These are phyloP conservation scores for Globisporangium acanthophoron DNA, from an alignment of 352 stramenopile species.

Conservation along the genomic window DNA sequence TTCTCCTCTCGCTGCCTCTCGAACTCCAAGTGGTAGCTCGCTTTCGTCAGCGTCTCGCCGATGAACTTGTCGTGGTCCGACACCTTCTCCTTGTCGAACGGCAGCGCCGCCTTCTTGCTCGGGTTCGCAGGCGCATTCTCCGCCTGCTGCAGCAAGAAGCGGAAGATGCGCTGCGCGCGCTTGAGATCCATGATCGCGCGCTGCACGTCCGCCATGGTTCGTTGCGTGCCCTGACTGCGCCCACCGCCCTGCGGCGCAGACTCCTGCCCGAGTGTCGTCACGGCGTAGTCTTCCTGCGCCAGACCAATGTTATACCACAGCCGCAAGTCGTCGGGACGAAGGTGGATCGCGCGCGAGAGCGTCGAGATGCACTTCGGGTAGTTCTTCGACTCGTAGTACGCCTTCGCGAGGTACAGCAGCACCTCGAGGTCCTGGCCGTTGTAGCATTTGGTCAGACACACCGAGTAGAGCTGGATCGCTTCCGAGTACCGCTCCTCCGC, in stretches of 20 bases:
- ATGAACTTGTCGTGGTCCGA: slow-evolving; percentile 86
- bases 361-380: slow-evolving; percentile 85
- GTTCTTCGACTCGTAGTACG: slow-evolving; percentile 88
- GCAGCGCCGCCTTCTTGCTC: slow-evolving; percentile 61
- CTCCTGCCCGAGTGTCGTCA: slow-evolving; percentile 75
- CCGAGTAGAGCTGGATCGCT: slow-evolving; percentile 94
- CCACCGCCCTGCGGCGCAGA: slow-evolving; percentile 24
- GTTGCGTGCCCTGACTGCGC: slow-evolving; percentile 43
- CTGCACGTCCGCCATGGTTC: slow-evolving; percentile 86
- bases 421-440: slow-evolving; percentile 80
- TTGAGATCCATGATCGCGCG: slow-evolving; percentile 84
- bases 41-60: slow-evolving; percentile 80
- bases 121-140: slow-evolving; percentile 33
- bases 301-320: slow-evolving; percentile 86
- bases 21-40: slow-evolving; percentile 87
- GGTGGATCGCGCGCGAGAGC: slow-evolving; percentile 71
- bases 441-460: slow-evolving; percentile 88
- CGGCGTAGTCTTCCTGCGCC: slow-evolving; percentile 83
- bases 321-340: slow-evolving; percentile 71
- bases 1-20: slow-evolving; percentile 86
- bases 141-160: slow-evolving; percentile 67
- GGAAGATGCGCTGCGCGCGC: slow-evolving; percentile 78
- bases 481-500: slow-evolving; percentile 95
- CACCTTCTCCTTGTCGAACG: slow-evolving; percentile 86
- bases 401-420: slow-evolving; percentile 81